These are phyloP conservation scores for Angomonas deanei DNA, from an alignment of 208 protist species.

Conservation along the genomic window DNA sequence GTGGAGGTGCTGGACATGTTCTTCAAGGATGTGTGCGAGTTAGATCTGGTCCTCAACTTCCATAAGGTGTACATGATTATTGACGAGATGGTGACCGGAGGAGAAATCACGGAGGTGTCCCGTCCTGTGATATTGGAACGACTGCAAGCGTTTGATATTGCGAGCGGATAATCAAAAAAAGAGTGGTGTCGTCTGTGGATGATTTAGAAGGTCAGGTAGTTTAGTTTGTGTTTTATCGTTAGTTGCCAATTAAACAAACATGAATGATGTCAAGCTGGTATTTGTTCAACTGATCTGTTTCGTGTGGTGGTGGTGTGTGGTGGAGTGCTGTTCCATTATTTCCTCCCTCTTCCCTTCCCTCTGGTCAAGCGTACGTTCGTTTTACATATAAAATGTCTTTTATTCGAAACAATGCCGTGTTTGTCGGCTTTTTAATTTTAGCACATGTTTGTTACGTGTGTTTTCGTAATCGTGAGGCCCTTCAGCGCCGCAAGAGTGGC, in stretches of 20 bases:
- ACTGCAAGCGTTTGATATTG: conserved; percentile 90
- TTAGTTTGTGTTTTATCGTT: background rate
- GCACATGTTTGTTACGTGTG: conserved; percentile 65
- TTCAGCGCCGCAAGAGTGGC: conserved; percentile 56
- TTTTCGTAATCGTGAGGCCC: conserved; percentile 47
- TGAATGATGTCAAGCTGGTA: no score
- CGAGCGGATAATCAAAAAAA: conserved; percentile 40
- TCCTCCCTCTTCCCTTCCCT: conserved; percentile 1
- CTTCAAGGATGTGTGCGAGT: conserved; percentile 99
- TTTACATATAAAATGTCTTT: no score
- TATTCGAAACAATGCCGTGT: conserved; percentile 23
- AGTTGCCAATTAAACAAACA: background rate
- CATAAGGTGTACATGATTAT: conserved; percentile 98
- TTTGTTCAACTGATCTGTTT: no score
- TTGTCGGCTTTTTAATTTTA: conserved; percentile 49
- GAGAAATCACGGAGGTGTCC: conserved; percentile 97
- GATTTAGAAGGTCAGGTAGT: background rate
- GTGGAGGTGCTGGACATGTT: conserved; percentile 98
- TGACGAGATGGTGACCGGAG: conserved; percentile 98
- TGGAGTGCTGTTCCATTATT: no score
- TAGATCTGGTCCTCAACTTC: conserved; percentile 99
- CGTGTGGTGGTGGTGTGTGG: no score
- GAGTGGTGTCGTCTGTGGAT: no score
- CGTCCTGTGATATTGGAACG: conserved; percentile 91
- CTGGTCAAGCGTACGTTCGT: no score